Evolutionary conservation across 768 basidiomycete species (phyloP), one percentile per base, ranked within the genome.

Genomic region (Coprinopsis sp.): DNA sequence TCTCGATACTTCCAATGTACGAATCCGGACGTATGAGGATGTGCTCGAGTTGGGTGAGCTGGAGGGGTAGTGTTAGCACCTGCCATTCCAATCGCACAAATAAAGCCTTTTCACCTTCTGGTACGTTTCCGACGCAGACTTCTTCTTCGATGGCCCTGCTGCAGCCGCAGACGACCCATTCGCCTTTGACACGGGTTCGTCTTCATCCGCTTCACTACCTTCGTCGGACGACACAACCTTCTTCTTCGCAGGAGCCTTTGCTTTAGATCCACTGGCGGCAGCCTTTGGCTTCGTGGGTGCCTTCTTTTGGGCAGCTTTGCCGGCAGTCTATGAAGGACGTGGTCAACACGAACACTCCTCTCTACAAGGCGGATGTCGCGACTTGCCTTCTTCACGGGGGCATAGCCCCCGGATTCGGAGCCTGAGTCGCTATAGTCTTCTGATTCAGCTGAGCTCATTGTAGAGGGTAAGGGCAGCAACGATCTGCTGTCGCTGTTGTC

Each of bases 1-100:
- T 83, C 64, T 98, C 95, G 3, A 97, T 84, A 48, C 92, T 96
- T 14, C 96, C 96, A 51, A 99, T 97, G 66, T 98, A 99, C 0
- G 90, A 87, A 64, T 95, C 91, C 0, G 91, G 92, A 27, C 91
- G 86, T 64, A 86, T 82, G 57, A 97, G 70, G 59, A 92, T 90
- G 57, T 98, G 96, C 61, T 99, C 93, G 24, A 95, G 72, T 82
- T 92, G 94, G 1, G 91, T 81, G 39, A 98, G 79, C 95, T 99
- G 54, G 18, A 46, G 27, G 37, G 34, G 47, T 34, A 19, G 14
- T 31, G 47, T 42, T 48, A 45, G n/a, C 6, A 30, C 12, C 10
- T 24, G 16, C 19, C 14, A 30, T 30, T 19, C 12, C 10, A 51
- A 30, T 27, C 33, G n/a, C 33, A 46, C 28, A 23, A 30, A 40